Evolutionary conservation across 345 rosid species (phyloP), one percentile per base, ranked within the genome.

Genomic region (Limnanthes douglasii): DNA sequence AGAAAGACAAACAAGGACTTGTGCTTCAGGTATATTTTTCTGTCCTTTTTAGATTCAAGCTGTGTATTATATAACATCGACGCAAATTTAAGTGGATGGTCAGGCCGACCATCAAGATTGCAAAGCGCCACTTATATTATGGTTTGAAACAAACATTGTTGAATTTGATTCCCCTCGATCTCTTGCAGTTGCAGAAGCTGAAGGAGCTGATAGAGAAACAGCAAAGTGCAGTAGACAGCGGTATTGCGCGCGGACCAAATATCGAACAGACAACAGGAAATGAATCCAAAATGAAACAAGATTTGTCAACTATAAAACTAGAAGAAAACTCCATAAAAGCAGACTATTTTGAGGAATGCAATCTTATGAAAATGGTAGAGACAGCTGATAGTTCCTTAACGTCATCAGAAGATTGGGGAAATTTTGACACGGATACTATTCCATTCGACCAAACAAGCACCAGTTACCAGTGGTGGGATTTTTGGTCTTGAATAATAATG

Each of bases 381-480:
- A 50, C 68, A 15, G 72, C 61, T 8, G 85, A 70, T 32, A 69
- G 71, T 46, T 69, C 75, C 5, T 56, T 72, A 46, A 66, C 93
- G 28, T 75, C 93, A 40, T 60, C 70, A 11, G 78, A 76, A 52
- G 93, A 68, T 13, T 81, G 93, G 93, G 54, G 64, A 48, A 47
- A 56, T 53, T 58, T 81, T 33, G 75, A 68, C 10, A 58, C 86
- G 6, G 74, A 58, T 37, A 60, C 46, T 27, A 60, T 34, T 11
- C 64, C 72, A 22, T 81, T 75, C 20, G 57, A 70, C 45, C 75
- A 68, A 26, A 59, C 93, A 0, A 61, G 57, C 28, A 41, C 37
- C 43, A 62, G 49, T 16, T 68, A 54, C 21, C 75, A 68, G 13
- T 80, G 83, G 93, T 75, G 86, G 86, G 80, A 73, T 45, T 68